Evolutionary conservation across 2,329 filamentous ascomycete genomes (phyloP), one percentile per base, ranked within the genome.

Genomic region (Fusarium lyarnte): DNA sequence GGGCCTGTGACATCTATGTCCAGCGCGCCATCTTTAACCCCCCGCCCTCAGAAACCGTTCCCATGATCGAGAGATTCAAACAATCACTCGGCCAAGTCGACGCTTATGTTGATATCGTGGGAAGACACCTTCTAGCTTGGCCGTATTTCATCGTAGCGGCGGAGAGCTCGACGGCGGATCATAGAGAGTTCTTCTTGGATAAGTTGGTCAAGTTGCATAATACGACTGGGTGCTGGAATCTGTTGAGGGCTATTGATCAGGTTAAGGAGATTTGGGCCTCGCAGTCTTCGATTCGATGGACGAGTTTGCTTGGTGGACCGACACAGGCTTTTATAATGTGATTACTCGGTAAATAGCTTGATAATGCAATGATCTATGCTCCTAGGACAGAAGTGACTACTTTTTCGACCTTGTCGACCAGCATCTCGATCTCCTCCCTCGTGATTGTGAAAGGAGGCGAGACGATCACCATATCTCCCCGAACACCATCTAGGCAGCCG

Each of bases 291-390:
- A 65, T 76, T 2, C 23, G 74, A 0, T 76, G 74, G 74, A 76
- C 74, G 2, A 76, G 74, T 35, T 55, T 76, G 52, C 17, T 76
- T 11, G 74, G 74, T 16, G 71, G 74, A 2, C 74, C 74, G 5
- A 76, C 63, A 6, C 74, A 76, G 16, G 74, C 74, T 25, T 61
- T 76, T 14, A 76, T 76, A n/a, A 76, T 76, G 74, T 76, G 60
- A 66, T 36, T 13, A 31, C 10, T 19, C 5, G 21, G 9, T 19
- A 21, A 11, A 36, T 6, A 27, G 8, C 13, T 36, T n/a, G 13
- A 9, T 23, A 16, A 12, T 25, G 12, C 21, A 3, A 9, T 29
- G 1, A 12, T 29, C 29, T 62, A 68, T 35, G 31, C 19, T 7
- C 66, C 70, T 0, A 73, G 54, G 2, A 73, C 58, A 60, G 54